Base-by-base conservation (phyloP, 1,284 basidiomycete species). In the Heterobasidion parviporum region DNA sequence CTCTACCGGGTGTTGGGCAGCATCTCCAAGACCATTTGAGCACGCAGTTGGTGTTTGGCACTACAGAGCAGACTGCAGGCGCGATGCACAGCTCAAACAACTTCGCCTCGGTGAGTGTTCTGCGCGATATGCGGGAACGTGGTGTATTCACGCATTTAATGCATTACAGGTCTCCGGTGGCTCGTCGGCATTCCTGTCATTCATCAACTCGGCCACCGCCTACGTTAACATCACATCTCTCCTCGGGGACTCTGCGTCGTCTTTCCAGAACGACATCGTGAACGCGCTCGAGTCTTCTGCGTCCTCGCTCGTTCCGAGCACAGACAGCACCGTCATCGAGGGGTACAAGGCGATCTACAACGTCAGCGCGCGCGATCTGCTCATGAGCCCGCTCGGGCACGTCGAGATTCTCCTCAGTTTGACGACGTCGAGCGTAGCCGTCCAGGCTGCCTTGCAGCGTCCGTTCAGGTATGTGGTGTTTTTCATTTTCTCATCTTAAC, bases 21-120 rank as follows among this genome's bases (percentile, higher is more conserved):
- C 83, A 89, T 70, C 66, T 91, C 48, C 85, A 88, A 66, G 87
- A 92, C 66, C 87, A 89, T 68, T 63, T 86, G 77, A 76, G 73
- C 56, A 75, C 78, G 16, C 69, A 75, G 59, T 71, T 85, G 8
- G 67, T 72, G 6, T 84, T 72, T 70, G 69, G 70, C 48, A 76
- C 80, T 2, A 71, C 66, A 15, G 70, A 69, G 3, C 70, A 77
- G 52, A 82, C 81, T 2, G 75, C 75, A 7, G 76, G 74, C 1
- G 67, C 71, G 12, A 65, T 80, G 15, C 64, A 72, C 51, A 62
- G 62, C n/a, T 26, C 54, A 1, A 32, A 36, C 20, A 18, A 48
- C 44, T 44, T 41, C 20, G 33, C 32, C 20, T 54, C 52, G 16
- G 55, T 46, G 16, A 44, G 41, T 16, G 12, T 16, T 36, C 49